Evolutionary conservation across 2,329 filamentous ascomycete species (phyloP).

Genomic region (Raffaelea albimanens): DNA sequence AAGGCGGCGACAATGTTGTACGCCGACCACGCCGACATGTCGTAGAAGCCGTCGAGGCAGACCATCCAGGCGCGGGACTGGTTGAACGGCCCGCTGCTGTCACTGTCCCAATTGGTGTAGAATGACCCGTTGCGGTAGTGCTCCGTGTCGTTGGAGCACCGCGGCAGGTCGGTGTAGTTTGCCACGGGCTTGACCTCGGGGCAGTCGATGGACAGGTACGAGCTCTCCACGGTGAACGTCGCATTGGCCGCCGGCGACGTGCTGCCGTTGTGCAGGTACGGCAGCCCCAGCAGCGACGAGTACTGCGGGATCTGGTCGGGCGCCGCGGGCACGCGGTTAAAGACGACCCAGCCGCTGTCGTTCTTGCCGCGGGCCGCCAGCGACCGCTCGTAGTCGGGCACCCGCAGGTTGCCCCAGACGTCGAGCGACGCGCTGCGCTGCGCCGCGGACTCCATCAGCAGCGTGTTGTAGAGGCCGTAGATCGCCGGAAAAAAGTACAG

Average conservation of each 20-base stretch:
- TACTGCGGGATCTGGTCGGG: background rate
- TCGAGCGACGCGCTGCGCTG: background rate
- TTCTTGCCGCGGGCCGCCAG: background rate
- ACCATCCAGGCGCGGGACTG: background rate
- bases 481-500: background rate
- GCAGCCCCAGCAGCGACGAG: background rate
- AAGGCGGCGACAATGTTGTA: background rate
- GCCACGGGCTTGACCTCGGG: background rate
- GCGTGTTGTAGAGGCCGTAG: background rate
- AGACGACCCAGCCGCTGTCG: background rate
- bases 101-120: background rate
- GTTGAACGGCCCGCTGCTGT: background rate
- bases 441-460: background rate
- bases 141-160: background rate
- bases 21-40: background rate
- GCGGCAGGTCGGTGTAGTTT: background rate
- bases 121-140: background rate
- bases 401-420: background rate
- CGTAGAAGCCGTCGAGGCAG: background rate
- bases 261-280: background rate
- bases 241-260: background rate
- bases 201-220: background rate
- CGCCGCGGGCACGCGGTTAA: background rate
- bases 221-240: background rate
- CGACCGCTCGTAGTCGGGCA: background rate